A percentile compares a stretch with the other conserved stretches of the same genome.
Conservation (phyloP, 2,329 filamentous ascomycete species). For the Phyllosticta capitalensis region DNA sequence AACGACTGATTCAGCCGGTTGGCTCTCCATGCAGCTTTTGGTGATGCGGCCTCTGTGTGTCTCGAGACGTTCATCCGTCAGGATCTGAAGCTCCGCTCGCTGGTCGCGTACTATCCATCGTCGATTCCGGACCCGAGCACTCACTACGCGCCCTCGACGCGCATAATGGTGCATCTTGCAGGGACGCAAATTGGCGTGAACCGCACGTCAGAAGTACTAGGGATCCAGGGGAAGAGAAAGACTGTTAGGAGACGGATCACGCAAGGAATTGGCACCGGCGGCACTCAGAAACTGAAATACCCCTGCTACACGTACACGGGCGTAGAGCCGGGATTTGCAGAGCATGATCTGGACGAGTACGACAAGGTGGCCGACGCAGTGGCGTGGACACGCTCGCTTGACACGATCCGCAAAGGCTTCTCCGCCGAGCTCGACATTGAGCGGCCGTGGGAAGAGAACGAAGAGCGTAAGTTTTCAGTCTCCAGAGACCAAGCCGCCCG, state of each 20-base stretch:
- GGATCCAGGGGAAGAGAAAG: slow-evolving; percentile 42
- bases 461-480: slow-evolving; percentile 20
- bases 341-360: slow-evolving; percentile 59
- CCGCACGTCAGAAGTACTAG: slow-evolving; percentile 41
- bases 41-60: slow-evolving; percentile 50
- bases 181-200: slow-evolving; percentile 40
- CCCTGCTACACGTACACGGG: slow-evolving; percentile 46
- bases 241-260: slow-evolving; percentile 41
- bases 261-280: slow-evolving; percentile 41
- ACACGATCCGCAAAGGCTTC: slow-evolving; percentile 52
- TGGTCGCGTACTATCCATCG: slow-evolving; percentile 56
- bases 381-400: slow-evolving; percentile 59
- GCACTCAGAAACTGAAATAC: slow-evolving; percentile 35
- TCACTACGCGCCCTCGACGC: slow-evolving; percentile 33
- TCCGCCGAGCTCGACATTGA: slow-evolving; percentile 38
- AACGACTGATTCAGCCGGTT: not conserved
- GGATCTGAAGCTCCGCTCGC: slow-evolving; percentile 43
- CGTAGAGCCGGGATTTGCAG: slow-evolving; percentile 57
- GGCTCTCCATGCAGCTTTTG: slow-evolving; percentile 39
- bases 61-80: slow-evolving; percentile 47
- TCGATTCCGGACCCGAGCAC: slow-evolving; percentile 44
- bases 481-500: not conserved
- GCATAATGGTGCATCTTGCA: slow-evolving; percentile 50
- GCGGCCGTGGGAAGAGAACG: slow-evolving; percentile 33
- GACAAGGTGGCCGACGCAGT: slow-evolving; percentile 54